These are phyloP conservation scores for Thielaviopsis musarum DNA, from an alignment of 2,329 filamentous ascomycete species.

Conservation along the genomic window DNA sequence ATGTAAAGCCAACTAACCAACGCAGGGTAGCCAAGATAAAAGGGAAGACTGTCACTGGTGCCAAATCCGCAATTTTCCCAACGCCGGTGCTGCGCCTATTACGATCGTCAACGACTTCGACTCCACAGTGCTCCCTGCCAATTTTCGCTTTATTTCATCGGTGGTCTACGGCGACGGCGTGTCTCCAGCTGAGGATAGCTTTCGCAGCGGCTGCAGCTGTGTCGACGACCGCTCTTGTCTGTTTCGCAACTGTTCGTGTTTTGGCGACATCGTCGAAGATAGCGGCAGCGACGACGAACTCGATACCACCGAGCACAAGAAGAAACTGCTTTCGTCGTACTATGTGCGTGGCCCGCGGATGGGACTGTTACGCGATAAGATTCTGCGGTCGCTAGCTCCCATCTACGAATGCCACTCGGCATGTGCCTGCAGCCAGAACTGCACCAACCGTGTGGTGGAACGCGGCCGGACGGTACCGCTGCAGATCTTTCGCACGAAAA, in stretches of 20 bases:
- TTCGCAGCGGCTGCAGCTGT: conserved; percentile 56
- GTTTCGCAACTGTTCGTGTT: conserved; percentile 49
- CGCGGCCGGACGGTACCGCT: conserved; percentile 53
- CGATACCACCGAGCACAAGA: conserved; percentile 11
- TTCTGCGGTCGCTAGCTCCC: conserved; percentile 37
- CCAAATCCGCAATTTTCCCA: conserved; percentile 38
- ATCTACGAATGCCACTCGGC: conserved; percentile 69
- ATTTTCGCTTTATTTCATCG: conserved; percentile 52
- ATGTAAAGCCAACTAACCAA: background rate
- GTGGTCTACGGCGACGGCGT: conserved; percentile 46
- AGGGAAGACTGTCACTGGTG: conserved; percentile 40
- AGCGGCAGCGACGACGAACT: conserved; percentile 19
- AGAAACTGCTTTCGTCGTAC: conserved; percentile 42
- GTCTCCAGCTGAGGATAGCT: conserved; percentile 38
- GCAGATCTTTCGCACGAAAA: conserved; percentile 57
- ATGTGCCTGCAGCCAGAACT: conserved; percentile 47
- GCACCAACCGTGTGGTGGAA: conserved; percentile 63
- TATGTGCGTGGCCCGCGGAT: conserved; percentile 34
- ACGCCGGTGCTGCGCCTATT: conserved; percentile 33
- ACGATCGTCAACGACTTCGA: conserved; percentile 49
- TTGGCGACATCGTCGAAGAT: conserved; percentile 43
- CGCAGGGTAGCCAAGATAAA: conserved; percentile 23
- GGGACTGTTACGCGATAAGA: conserved; percentile 33
- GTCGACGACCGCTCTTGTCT: conserved; percentile 44
- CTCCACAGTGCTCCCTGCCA: conserved; percentile 34